Conservation (phyloP, 306 rosid species). For the Cicer arietinum region DNA sequence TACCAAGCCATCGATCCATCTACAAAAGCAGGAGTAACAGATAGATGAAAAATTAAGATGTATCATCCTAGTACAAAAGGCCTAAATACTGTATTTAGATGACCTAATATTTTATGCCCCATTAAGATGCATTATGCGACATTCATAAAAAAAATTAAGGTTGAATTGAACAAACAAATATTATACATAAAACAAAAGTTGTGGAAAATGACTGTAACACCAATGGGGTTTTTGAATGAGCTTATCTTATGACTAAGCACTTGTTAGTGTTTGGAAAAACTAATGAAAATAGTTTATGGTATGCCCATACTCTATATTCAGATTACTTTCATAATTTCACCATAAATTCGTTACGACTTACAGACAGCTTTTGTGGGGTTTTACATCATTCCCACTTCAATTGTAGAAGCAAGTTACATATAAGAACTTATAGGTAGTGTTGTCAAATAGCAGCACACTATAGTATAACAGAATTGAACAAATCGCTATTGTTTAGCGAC, state of each 20-base stretch:
- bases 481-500: too few species aligned
- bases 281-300: neutral
- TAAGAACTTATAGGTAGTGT: neutral
- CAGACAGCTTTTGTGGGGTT: neutral
- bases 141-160: neutral
- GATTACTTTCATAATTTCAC: neutral
- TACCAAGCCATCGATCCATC: constrained; percentile 95
- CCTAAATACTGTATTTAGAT: constrained; percentile 12
- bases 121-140: constrained; percentile 22
- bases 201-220: neutral
- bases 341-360: neutral
- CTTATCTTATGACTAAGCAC: neutral
- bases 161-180: neutral
- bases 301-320: neutral
- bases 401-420: neutral
- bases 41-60: constrained; percentile 32
- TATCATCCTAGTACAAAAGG: constrained; percentile 10
- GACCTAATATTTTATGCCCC: neutral
- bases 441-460: too few species aligned
- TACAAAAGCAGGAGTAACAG: constrained; percentile 46
- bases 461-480: too few species aligned
- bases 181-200: neutral
- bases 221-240: neutral
- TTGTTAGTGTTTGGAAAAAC: neutral
- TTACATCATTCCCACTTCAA: neutral